phyloP scores from a whole-genome alignment of 1,284 basidiomycete genomes.

The Apiotrichum montevideense region DNA sequence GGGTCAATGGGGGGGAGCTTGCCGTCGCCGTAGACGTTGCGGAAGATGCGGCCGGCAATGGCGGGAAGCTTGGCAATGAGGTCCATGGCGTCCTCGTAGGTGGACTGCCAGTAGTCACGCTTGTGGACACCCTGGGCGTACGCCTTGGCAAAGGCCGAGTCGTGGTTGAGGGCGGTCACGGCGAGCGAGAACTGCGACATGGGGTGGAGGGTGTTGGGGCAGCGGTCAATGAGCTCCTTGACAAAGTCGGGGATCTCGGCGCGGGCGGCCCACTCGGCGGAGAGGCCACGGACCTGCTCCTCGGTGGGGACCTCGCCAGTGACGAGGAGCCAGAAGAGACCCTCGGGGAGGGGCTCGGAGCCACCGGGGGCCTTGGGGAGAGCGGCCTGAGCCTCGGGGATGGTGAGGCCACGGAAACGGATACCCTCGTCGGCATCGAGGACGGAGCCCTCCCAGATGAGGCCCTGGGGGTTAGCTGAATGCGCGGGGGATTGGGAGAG shows the following conservation, averaged over 20 bases:
- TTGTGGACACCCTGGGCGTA: slow-evolving; percentile 90
- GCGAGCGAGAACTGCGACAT: slow-evolving; percentile 96
- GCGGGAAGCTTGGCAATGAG: slow-evolving; percentile 95
- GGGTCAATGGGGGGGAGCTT: slow-evolving; percentile 84
- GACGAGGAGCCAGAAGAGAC: slow-evolving; percentile 89
- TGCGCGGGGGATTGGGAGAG: not conserved
- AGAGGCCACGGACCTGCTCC: slow-evolving; percentile 77
- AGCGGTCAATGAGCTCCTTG: slow-evolving; percentile 86
- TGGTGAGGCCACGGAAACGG: slow-evolving; percentile 89
- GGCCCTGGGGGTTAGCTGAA: slow-evolving; percentile 29
- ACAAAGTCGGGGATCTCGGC: slow-evolving; percentile 83
- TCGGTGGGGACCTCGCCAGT: slow-evolving; percentile 87
- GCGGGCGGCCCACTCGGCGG: slow-evolving; percentile 86
- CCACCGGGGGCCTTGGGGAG: slow-evolving; percentile 86
- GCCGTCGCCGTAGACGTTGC: slow-evolving; percentile 80
- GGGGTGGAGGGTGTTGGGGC: slow-evolving; percentile 87
- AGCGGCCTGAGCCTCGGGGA: slow-evolving; percentile 76
- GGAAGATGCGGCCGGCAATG: slow-evolving; percentile 94
- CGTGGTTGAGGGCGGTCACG: slow-evolving; percentile 88
- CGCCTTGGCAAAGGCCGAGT: slow-evolving; percentile 93
- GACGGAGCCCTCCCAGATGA: slow-evolving; percentile 94
- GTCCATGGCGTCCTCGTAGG: slow-evolving; percentile 96
- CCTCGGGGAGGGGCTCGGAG: slow-evolving; percentile 84
- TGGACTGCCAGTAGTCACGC: slow-evolving; percentile 94
- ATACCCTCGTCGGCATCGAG: slow-evolving; percentile 94